Evolutionary conservation across 352 stramenopile genomes (phyloP), one percentile per base, ranked within the genome.

Genomic region (Globisporangium alternatum): DNA sequence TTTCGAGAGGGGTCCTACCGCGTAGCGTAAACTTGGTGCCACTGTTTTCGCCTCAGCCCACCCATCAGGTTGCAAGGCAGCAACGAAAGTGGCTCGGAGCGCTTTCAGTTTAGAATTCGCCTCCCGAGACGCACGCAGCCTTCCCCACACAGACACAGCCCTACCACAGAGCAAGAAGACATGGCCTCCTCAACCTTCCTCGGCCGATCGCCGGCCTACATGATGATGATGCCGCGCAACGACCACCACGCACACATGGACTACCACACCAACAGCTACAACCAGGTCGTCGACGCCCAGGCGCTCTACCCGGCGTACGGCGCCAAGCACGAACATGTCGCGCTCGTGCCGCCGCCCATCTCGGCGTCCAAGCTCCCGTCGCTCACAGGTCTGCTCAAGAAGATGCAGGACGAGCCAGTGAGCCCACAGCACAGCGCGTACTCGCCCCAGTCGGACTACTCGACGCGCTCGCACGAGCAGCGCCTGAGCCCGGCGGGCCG

Each of bases 381-480:
- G 56, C 81, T 90, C 56, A 72, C 81, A 41, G 79, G 81, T 0
- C 64, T 90, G 43, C 77, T 90, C 22, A 88, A 83, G 71, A 77
- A 85, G 59, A 86, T 90, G 69, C 81, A 90, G 60, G 35, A 57
- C 55, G 58, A 62, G 22, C 62, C 51, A 60, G 53, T 2, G 74
- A 72, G 48, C 56, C 67, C 60, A 56, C 60, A 21, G 41, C 61
- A 25, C 48, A 49, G 30, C 33, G 48, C 12, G 31, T 33, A 65
- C 55, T 61, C 55, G 3, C 55, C 55, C 8, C 55, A 61, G 37
- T 41, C 45, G 3, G 41, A 67, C 13, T 54, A 54, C 63, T 25
- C 52, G 33, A 6, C 19, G 35, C 59, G 45, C 4, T 9, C 47
- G 15, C 62, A 33, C 5, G n/a, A 64, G 12, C 62, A 68, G 12